Evolutionary conservation across 177 flowering plant genomes (phyloP).

Genomic region (Vitis hybrid): DNA sequence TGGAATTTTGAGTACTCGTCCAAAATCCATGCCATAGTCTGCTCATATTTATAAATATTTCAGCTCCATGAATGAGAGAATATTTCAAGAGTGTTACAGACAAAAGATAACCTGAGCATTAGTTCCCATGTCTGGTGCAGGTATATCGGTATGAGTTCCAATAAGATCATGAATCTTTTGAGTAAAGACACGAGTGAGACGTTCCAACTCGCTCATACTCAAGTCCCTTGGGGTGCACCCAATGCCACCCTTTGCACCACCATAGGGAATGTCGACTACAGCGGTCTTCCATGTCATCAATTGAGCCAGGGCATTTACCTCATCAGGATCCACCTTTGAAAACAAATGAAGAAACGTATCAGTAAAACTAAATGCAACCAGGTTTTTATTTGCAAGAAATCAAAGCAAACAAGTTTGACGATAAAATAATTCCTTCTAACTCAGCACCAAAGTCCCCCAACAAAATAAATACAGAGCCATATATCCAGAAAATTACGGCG

Average conservation of each 20-base stretch:
- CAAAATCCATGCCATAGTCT: too few relatives aligned
- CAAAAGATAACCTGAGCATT: constrained; percentile 58
- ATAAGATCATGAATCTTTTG: constrained; percentile 88
- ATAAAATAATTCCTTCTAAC: too few relatives aligned
- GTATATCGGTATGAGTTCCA: constrained; percentile 76
- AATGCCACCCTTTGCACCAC: constrained; percentile 90
- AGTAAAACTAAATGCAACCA: too few relatives aligned
- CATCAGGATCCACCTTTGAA: too few relatives aligned
- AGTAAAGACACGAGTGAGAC: constrained; percentile 83
- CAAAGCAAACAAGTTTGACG: too few relatives aligned
- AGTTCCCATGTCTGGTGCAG: constrained; percentile 91
- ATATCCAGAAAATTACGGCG: too few relatives aligned
- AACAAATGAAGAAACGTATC: too few relatives aligned
- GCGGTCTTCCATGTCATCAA: constrained; percentile 90
- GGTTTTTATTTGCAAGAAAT: too few relatives aligned
- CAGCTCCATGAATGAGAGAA: background rate
- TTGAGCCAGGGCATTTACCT: too few relatives aligned
- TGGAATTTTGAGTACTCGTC: too few relatives aligned
- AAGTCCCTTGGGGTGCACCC: constrained; percentile 77
- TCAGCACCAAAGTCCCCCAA: too few relatives aligned
- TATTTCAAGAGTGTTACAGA: background rate
- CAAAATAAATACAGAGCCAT: too few relatives aligned
- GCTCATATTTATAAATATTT: constrained; percentile 8
- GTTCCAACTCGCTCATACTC: constrained; percentile 65
- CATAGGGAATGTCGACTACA: constrained; percentile 76